These are phyloP conservation scores for Geoglossum glabrum DNA, from an alignment of 495 filamentous ascomycete species.

Conservation along the genomic window DNA sequence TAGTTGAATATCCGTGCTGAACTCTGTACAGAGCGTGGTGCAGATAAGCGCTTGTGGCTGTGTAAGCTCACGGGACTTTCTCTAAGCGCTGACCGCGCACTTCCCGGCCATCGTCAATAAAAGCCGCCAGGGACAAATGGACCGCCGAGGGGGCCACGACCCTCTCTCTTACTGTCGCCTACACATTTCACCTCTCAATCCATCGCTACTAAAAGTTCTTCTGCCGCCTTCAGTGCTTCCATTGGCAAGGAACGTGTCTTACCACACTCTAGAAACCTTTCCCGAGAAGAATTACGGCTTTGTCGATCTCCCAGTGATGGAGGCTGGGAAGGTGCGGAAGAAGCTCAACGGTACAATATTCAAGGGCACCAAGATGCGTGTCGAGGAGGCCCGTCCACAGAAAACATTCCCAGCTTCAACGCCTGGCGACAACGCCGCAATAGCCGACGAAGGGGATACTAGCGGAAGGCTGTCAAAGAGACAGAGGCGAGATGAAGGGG, in stretches of 20 bases:
- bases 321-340: constrained; percentile 74
- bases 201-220: constrained; percentile 44
- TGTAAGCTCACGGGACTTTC: too few species aligned
- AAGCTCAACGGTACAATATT: constrained; percentile 81
- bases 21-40: too few species aligned
- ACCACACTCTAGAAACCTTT: constrained; percentile 63
- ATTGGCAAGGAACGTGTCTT: constrained; percentile 60
- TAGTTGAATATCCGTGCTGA: too few species aligned
- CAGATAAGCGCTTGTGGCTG: too few species aligned
- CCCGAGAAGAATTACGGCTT: constrained; percentile 83
- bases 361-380: constrained; percentile 64
- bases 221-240: constrained; percentile 46
- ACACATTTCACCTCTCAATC: constrained; percentile 69
- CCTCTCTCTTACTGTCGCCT: constrained; percentile 29
- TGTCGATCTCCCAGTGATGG: constrained; percentile 55
- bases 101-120: background rate
- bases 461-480: constrained; percentile 19
- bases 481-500: constrained; percentile 29
- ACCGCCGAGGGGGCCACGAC: background rate
- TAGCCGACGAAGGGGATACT: constrained; percentile 9
- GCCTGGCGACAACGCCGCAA: background rate
- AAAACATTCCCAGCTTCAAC: background rate
- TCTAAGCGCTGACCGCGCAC: too few species aligned
- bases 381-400: constrained; percentile 52
- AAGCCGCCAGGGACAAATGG: background rate